A percentile compares a stretch with the other conserved stretches of the same genome.
Conservation (phyloP, 2,329 filamentous ascomycete genomes). For the Cytospora paraplurivora region DNA sequence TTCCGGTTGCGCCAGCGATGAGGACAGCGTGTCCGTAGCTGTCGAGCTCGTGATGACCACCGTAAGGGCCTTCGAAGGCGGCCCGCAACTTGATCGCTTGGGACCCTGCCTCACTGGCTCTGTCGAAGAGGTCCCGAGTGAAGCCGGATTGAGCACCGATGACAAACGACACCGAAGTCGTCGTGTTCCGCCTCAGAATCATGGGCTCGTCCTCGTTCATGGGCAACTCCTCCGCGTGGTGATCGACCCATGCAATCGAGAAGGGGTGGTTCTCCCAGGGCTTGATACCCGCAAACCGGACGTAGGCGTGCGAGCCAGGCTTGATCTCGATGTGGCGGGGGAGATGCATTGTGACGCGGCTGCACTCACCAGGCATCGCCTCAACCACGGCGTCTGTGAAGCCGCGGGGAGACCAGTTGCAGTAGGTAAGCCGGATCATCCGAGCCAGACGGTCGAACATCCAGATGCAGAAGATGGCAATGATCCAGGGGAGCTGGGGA, state of each 20-base stretch:
- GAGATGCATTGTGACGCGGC: slow-evolving; percentile 69
- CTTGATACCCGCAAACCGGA: slow-evolving; percentile 68
- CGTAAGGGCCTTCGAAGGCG: slow-evolving; percentile 88
- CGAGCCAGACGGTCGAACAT: slow-evolving; percentile 67
- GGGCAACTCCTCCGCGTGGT: slow-evolving; percentile 46
- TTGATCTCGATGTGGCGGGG: slow-evolving; percentile 66
- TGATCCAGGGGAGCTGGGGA: slow-evolving; percentile 73
- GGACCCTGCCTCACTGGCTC: slow-evolving; percentile 57
- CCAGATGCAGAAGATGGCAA: slow-evolving; percentile 78
- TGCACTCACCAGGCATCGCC: slow-evolving; percentile 68
- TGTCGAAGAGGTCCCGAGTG: slow-evolving; percentile 78
- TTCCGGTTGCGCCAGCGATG: slow-evolving; percentile 89
- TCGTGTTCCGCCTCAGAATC: slow-evolving; percentile 38
- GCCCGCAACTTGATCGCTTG: slow-evolving; percentile 66
- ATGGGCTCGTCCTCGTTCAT: slow-evolving; percentile 44
- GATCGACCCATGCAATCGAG: slow-evolving; percentile 73
- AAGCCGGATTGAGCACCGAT: slow-evolving; percentile 87
- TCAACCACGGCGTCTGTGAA: slow-evolving; percentile 68
- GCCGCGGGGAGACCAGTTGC: slow-evolving; percentile 62
- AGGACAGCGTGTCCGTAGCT: slow-evolving; percentile 92
- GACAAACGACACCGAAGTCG: slow-evolving; percentile 72
- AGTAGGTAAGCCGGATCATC: slow-evolving; percentile 63
- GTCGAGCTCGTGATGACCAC: slow-evolving; percentile 78
- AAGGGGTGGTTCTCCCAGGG: slow-evolving; percentile 78
- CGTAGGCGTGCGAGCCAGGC: slow-evolving; percentile 74